Base-by-base conservation (phyloP, 2,329 filamentous ascomycete species). In the Pseudogymnoascus sp. region DNA sequence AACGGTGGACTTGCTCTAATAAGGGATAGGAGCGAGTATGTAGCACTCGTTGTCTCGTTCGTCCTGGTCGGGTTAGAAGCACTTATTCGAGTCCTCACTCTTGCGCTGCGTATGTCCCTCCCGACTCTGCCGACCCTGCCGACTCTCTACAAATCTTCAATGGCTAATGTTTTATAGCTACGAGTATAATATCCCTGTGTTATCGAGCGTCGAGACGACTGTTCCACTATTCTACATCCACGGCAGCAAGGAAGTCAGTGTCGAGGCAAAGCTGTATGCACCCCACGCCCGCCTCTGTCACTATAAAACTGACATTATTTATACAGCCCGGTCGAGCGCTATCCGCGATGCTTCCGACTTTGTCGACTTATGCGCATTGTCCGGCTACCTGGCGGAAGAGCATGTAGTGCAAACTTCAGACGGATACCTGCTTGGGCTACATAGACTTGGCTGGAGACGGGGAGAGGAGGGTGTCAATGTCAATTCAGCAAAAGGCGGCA, bases 401-500 rank as follows among this genome's bases (percentile, higher is more conserved):
- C 94, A 99, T 73, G 87, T 99, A 58, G 89, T 96, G 9, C 92
- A 96, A 74, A 99, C 94, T 2, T 86, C 85, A 64, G 94, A 99
- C 77, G 94, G 94, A 14, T 99, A 95, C 71, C 79, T 99, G 47
- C 82, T 99, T 14, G 93, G 93, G 7, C 76, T 97, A 62, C 94
- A 99, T 74, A 84, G 94, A 6, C 76, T 99, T 54, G 90, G 89
- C 18, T 95, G 89, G 83, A 84, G 82, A 62, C 88, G 85, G 68
- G 91, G 90, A 9, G 91, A 96, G 72, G 89, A 94, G 71, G 83
- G 85, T n/a, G 76, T 80, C 60, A 83, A 84, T 65, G 88, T 96
- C 68, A 97, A 97, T 71, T 78, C 79, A 58, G 88, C 88, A 0
- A 77, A 79, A 0, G 79, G 80, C 1, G 79, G 81, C 35, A 67